Evolutionary conservation across 352 stramenopile genomes (phyloP), one percentile per base, ranked within the genome.

Genomic region (Phytophthora hibernalis): DNA sequence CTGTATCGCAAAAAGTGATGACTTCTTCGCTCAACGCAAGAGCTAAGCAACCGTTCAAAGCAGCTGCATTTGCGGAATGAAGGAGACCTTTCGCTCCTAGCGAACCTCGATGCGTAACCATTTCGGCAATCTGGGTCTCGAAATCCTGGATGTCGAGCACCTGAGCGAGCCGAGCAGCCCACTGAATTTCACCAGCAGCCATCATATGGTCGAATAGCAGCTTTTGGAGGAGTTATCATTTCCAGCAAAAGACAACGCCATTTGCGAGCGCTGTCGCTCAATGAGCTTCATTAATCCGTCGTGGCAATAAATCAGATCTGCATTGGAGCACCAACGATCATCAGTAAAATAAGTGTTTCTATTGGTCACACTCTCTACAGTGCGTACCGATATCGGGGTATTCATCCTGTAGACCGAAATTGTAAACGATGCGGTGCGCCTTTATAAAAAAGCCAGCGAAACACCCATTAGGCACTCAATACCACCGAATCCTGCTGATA

Each of bases 171-270:
- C 72, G 54, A 40, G 62, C 61, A 16, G 78, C 76, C 37, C 77
- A 64, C 18, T 72, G 61, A 21, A 77, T 70, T 65, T 90, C 80
- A 24, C 72, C 75, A 20, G 76, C 73, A 8, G 68, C 62, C 8
- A 83, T 65, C 28, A 88, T 64, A 28, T 85, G 75, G 8, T 83
- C 49, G 20, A 89, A 76, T 8, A 92, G 65, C 18, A 85, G 53
- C 12, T 54, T 60, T 43, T 83, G 81, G 1, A 92, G 72, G 79
- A 72, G 1, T 44, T 30, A 57, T 90, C 81, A 16, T 74, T 90
- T 0, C 83, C 83, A 22, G 86, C 81, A 61, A 90, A 92, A n/a
- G 81, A 79, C 16, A 86, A 58, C n/a, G 83, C 83, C 48, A 92
- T 74, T 21, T 84, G 68, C 83, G 81, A 92, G 24, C 77, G 78